Evolutionary conservation across 345 rosid species (phyloP).

Genomic region (Reutealis trisperma): DNA sequence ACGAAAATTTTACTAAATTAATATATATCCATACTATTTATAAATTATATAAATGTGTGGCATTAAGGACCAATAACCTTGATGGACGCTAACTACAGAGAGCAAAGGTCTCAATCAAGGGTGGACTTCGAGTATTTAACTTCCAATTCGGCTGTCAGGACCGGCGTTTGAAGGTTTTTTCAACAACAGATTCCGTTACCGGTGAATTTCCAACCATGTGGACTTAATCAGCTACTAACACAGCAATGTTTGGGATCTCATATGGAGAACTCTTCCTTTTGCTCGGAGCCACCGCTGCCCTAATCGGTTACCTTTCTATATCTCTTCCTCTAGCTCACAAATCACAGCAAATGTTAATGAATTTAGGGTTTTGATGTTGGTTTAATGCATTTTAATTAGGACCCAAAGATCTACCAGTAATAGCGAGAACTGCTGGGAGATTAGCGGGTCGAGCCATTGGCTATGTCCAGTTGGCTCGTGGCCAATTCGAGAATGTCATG

Average conservation of each 20-base stretch:
- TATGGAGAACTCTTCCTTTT: constrained; percentile 36
- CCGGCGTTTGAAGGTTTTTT: no score
- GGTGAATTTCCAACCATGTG: neutral
- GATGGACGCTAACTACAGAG: no score
- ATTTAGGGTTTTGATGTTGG: neutral
- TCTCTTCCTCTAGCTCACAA: neutral
- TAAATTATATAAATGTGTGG: no score
- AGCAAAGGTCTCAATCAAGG: no score
- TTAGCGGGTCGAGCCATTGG: constrained; percentile 79
- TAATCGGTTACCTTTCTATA: constrained; percentile 21
- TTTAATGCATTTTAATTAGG: constrained; percentile 39
- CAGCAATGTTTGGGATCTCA: constrained; percentile 28
- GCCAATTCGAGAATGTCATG: constrained; percentile 79
- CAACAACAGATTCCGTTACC: no score
- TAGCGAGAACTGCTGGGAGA: constrained; percentile 79
- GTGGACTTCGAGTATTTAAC: no score
- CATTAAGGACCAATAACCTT: no score
- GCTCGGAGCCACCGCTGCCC: constrained; percentile 33
- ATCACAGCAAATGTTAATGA: neutral
- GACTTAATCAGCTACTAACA: neutral
- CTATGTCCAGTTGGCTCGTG: constrained; percentile 81
- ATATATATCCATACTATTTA: no score
- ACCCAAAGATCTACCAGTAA: constrained; percentile 75
- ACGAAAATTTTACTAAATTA: no score
- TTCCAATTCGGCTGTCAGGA: no score